These are phyloP conservation scores for Rhodamnia rubescens DNA, from an alignment of 345 rosid species.

Conservation along the genomic window DNA sequence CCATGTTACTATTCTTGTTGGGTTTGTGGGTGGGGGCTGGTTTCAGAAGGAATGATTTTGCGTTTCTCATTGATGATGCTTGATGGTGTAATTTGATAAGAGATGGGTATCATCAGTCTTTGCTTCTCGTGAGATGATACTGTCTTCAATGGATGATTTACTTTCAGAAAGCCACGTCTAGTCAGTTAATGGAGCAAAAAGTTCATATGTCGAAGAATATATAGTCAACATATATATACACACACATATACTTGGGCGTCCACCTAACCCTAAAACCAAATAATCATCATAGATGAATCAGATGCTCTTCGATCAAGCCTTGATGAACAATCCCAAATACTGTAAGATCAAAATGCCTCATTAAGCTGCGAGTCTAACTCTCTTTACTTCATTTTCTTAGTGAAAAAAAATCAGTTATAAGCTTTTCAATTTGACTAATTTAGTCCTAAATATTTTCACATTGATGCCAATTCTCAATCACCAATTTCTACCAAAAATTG, in stretches of 20 bases:
- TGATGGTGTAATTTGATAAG: neutral
- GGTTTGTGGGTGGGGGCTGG: neutral
- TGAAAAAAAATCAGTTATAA: neutral
- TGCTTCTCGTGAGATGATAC: neutral
- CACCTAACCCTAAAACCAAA: neutral
- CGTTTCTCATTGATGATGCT: neutral
- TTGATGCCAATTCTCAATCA: too few relatives aligned
- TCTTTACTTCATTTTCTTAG: neutral
- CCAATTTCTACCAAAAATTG: too few relatives aligned
- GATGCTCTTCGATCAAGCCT: neutral
- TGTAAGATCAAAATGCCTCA: neutral
- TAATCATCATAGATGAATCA: neutral
- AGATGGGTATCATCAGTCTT: neutral
- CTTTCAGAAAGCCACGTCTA: neutral
- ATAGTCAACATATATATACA: neutral
- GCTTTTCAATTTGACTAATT: too few relatives aligned
- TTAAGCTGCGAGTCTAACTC: neutral
- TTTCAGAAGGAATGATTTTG: neutral
- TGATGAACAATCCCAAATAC: neutral
- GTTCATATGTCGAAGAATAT: neutral
- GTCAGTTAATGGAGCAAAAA: neutral
- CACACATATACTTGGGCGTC: neutral
- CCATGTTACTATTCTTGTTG: neutral
- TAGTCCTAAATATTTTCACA: too few relatives aligned
- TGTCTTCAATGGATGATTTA: neutral